A percentile compares a stretch with the other conserved stretches of the same genome.
These are phyloP conservation scores for Neurospora africana DNA, from an alignment of 495 filamentous ascomycete genomes.

Conservation along the genomic window DNA sequence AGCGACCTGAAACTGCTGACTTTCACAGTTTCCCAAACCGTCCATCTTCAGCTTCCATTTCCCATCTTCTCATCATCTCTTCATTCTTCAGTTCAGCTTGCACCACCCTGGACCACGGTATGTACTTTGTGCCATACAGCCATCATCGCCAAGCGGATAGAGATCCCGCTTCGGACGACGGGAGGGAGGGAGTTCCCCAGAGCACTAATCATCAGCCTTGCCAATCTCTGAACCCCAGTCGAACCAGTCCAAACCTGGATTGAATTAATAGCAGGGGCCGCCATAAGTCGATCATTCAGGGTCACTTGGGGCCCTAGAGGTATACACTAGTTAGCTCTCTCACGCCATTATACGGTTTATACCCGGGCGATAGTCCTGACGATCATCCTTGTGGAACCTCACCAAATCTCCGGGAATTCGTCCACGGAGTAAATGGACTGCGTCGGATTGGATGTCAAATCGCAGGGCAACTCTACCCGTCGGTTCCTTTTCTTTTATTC, in stretches of 20 bases:
- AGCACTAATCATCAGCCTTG: background rate
- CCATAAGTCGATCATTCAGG: background rate
- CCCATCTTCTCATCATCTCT: background rate
- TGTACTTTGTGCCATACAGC: background rate
- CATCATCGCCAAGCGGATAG: background rate
- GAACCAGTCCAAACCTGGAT: background rate
- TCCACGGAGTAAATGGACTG: constrained; percentile 1
- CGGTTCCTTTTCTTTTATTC: background rate
- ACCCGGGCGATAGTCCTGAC: background rate
- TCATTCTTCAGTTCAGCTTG: background rate
- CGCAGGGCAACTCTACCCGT: background rate
- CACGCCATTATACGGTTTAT: background rate
- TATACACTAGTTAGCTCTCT: background rate
- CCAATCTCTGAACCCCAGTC: background rate
- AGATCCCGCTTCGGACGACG: background rate
- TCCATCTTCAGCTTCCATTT: background rate
- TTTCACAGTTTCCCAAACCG: background rate
- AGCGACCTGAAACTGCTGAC: background rate
- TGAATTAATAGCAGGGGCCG: background rate
- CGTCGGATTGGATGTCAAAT: no score
- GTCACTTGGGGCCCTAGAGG: background rate
- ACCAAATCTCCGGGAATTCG: constrained; percentile 4
- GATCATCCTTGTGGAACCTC: background rate
- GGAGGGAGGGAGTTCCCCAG: background rate
- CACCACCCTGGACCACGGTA: background rate